Base-by-base conservation (phyloP, 1,284 basidiomycete species). In the Melampsora larici-populina region DNA sequence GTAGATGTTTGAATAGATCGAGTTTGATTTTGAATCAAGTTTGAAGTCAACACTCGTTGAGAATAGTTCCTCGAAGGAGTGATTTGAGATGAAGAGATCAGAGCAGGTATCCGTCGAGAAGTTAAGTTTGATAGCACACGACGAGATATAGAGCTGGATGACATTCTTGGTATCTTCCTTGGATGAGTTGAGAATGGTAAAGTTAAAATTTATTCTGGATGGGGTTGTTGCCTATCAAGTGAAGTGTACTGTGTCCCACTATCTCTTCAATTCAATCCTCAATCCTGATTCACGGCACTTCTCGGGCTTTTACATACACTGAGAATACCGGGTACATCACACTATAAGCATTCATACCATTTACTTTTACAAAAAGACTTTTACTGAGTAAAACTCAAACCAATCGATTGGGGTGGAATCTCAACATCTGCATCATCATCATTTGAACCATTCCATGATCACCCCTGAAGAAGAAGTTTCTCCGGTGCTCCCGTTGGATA, bases 1-100 rank as follows among this genome's bases (percentile, higher is more conserved):
- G 71, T 62, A 51, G 60, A 46, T 1, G 71, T 73, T 55, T 73
- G 71, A 51, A 73, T 73, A 33, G n/a, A 64, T 18, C 71, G 71
- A 73, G 26, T 64, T 40, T 49, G 5, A 73, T 26, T 15, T 18
- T 46, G 26, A 18, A 49, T 33, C 24, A 29, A 6, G 31, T 46
- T 65, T 55, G 18, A 18, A 21, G 58, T 24, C 43, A 55, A 58
- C 8, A 36, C 8, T 24, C 29, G 33, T 51, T 48, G 70, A 63
- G 58, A 18, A 43, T 26, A 60, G 51, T 29, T 36, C 31, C 58
- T 55, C 13, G 70, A 58, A 62, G 62, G 26, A 18, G 48, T 36
- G 21, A 62, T 17, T 58, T 40, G 29, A 26, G 31, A 29, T 70
- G 68, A n/a, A 48, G 33, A 69, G 67, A 36, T n/a, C 18, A 55